Conservation (phyloP, 495 filamentous ascomycete genomes). For the Ramalina intermedia region DNA sequence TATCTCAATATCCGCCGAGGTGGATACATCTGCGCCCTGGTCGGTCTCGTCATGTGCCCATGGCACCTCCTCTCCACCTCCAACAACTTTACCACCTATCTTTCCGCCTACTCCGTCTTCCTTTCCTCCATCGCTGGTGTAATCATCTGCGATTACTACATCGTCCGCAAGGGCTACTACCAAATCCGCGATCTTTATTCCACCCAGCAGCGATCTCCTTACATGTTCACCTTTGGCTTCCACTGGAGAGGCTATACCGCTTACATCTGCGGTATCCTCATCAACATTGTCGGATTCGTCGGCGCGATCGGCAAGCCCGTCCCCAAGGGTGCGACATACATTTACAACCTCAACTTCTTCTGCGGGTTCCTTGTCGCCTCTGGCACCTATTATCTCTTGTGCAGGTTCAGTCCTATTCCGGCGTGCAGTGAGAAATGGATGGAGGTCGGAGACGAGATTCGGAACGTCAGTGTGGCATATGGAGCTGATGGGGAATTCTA, state of each 20-base stretch:
- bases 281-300: conserved; percentile 88
- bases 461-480: conserved; percentile 16
- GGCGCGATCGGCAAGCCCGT: conserved; percentile 65
- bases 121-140: conserved; percentile 85
- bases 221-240: conserved; percentile 60
- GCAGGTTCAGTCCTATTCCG: conserved; percentile 54
- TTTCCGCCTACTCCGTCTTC: conserved; percentile 92
- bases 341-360: conserved; percentile 88
- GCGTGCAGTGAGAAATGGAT: conserved; percentile 59
- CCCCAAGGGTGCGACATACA: conserved; percentile 62
- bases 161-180: conserved; percentile 72
- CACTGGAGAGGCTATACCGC: conserved; percentile 74
- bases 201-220: conserved; percentile 47
- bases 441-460: conserved; percentile 41
- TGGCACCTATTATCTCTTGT: conserved; percentile 53
- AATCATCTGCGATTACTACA: conserved; percentile 81
- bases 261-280: conserved; percentile 72
- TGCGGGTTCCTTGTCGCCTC: conserved; percentile 61
- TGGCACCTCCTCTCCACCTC: conserved; percentile 50
- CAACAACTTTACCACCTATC: conserved; percentile 92
- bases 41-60: conserved; percentile 81
- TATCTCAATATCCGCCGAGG: conserved; percentile 83
- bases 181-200: conserved; percentile 70
- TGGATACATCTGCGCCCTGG: conserved; percentile 71
- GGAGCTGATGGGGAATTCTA: conserved; percentile 10